These are phyloP conservation scores for Pleurotus eryngii DNA, from an alignment of 768 basidiomycete genomes.

Conservation along the genomic window DNA sequence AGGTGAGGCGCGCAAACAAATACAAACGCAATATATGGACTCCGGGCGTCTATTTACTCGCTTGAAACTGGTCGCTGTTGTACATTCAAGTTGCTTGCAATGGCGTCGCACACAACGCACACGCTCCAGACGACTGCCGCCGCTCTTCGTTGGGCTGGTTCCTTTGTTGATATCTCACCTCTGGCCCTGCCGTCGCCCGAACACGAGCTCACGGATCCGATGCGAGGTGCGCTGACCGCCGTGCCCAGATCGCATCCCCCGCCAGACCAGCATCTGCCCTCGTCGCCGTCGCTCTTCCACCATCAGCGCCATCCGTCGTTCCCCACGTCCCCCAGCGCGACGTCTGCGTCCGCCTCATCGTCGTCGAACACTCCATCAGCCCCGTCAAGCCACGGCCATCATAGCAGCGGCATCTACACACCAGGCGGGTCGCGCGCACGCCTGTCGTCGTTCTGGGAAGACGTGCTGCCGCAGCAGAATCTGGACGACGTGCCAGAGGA, in stretches of 20 bases:
- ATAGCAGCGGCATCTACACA: constrained; percentile 25
- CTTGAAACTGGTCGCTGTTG: too few relatives aligned
- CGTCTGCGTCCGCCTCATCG: too few relatives aligned
- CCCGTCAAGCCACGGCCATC: too few relatives aligned
- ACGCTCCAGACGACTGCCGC: constrained; percentile 46
- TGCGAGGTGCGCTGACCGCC: constrained; percentile 68
- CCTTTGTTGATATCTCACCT: constrained; percentile 79
- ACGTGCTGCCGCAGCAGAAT: too few relatives aligned
- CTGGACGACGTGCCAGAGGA: too few relatives aligned
- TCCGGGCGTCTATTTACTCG: too few relatives aligned
- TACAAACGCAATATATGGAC: too few relatives aligned
- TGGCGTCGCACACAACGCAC: not conserved
- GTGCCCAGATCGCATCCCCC: constrained; percentile 59
- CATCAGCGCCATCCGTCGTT: not conserved
- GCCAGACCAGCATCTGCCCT: not conserved
- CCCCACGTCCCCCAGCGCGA: not conserved
- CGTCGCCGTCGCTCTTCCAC: not conserved
- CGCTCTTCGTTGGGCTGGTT: constrained; percentile 83
- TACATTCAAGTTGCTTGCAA: too few relatives aligned
- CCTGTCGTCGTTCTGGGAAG: constrained; percentile 70
- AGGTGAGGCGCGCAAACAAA: too few relatives aligned
- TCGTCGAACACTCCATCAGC: too few relatives aligned
- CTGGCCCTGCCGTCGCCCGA: constrained; percentile 88
- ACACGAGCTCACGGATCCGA: constrained; percentile 86
- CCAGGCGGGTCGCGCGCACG: constrained; percentile 51